Conservation (phyloP, 78 protist genomes). For the Monosiga brevicollis region DNA sequence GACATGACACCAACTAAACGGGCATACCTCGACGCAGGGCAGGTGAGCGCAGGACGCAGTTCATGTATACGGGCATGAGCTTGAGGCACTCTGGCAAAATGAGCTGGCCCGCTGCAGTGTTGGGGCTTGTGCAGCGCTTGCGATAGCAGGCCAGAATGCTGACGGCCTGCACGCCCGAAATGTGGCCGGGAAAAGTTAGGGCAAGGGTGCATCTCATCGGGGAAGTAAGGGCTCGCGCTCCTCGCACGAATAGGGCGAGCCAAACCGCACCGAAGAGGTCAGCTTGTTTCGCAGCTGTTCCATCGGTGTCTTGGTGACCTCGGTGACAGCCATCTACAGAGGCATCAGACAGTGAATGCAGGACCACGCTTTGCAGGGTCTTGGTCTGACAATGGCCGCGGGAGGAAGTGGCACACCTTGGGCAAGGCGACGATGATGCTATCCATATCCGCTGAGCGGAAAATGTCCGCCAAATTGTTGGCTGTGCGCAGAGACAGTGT, state of each 20-base stretch:
- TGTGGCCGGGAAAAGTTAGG: too few species aligned
- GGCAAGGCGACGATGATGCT: not conserved
- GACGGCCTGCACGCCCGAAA: not conserved
- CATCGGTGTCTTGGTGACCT: not conserved
- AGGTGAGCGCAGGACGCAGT: constrained; percentile 3
- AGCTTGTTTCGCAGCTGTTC: too few species aligned
- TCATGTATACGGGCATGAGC: constrained; percentile 40
- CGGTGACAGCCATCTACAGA: too few species aligned
- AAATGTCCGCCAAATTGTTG: not conserved
- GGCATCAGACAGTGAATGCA: too few species aligned
- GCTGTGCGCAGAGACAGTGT: not conserved
- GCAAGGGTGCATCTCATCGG: too few species aligned
- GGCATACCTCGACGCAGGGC: constrained; percentile 1
- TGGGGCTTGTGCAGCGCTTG: constrained; percentile 27
- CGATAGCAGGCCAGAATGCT: constrained; percentile 14
- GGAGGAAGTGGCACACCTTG: too few species aligned
- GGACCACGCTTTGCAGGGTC: too few species aligned
- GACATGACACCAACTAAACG: not conserved
- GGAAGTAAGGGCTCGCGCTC: too few species aligned
- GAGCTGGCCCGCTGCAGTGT: constrained; percentile 24
- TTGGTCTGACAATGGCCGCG: too few species aligned
- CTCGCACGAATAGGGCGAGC: too few species aligned
- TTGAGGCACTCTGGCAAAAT: constrained; percentile 57
- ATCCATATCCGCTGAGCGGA: constrained; percentile 26
- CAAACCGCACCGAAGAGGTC: too few species aligned